Base-by-base conservation (phyloP, 2,329 filamentous ascomycete genomes). In the Colletotrichum sp. region DNA sequence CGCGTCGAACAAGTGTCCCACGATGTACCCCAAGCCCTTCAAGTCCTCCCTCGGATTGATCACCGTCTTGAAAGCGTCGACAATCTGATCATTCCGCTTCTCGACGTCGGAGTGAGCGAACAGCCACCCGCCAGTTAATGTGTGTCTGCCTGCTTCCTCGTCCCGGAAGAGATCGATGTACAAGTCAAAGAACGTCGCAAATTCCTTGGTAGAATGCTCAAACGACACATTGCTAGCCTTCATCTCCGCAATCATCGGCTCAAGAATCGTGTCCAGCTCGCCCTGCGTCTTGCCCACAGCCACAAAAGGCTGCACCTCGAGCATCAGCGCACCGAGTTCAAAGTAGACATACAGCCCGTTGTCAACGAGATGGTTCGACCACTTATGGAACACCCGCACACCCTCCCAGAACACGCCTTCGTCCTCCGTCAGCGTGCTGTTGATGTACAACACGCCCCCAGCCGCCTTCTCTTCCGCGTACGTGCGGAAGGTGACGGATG, bases 401-500 rank as follows among this genome's bases (percentile, higher is more conserved):
- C 88, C 87, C 18, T 87, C 80, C 84, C 88, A 91, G 82, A 87
- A 90, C 2, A 85, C 76, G 4, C 83, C 82, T 26, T 86, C 82
- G 55, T 85, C 24, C 16, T 59, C 55, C 0, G 26, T 18, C 24
- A 59, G 26, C 24, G 55, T 81, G 9, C 80, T 79, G 77, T 84
- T 86, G 79, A 87, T 84, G 71, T 82, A 83, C 66, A 87, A 77
- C 13, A 86, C 74, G 78, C 87, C 83, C 8, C 88, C 90, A 1
- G 87, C 83, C 1, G 83, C 84, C 26, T 59, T 24, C 1, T 78
- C 83, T 63, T 90, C 89, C 0, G 84, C 82, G 79, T 90, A 87
- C 1, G 88, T 88, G 80, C 90, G 91, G 75, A 88, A 82, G 2
- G 89, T 91, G 78, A 90, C 85, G 8, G 88, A 89, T 24, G 86